Evolutionary conservation across 164 flowering plant species (phyloP).

Genomic region (Vitis cinerea): DNA sequence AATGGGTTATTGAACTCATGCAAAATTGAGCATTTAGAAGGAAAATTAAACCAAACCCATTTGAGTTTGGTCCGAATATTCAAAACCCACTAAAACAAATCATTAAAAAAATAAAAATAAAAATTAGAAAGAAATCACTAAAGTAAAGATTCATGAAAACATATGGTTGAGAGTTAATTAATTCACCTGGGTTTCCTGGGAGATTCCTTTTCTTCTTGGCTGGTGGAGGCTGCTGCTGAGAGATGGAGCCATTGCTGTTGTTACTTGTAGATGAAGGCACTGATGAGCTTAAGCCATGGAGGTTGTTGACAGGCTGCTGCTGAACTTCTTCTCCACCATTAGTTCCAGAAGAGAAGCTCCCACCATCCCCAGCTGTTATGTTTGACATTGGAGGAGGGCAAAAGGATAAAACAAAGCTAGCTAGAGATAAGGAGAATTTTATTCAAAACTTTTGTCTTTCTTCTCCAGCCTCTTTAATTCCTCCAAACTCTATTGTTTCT

Average conservation of each 20-base stretch:
- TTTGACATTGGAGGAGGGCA: conserved; percentile 24
- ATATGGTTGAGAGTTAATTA: no score
- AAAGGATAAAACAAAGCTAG: background rate
- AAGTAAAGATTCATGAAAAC: background rate
- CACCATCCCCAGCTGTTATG: conserved; percentile 19
- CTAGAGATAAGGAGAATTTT: conserved; percentile 4
- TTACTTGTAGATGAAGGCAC: conserved; percentile 2
- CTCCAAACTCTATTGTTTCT: conserved; percentile 14
- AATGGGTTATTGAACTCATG: background rate
- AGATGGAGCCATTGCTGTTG: conserved; percentile 17
- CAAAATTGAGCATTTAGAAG: background rate
- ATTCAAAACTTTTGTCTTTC: conserved; percentile 6
- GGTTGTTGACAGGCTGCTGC: conserved; percentile 1
- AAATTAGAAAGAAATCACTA: background rate
- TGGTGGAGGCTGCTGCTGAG: conserved; percentile 9
- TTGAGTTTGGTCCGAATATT: background rate
- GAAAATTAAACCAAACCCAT: background rate
- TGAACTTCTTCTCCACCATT: conserved; percentile 18
- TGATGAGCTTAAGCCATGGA: conserved; percentile 8
- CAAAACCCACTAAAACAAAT: background rate
- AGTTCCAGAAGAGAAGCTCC: conserved; percentile 27
- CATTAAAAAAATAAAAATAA: background rate
- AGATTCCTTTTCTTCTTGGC: conserved; percentile 32
- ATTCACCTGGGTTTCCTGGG: conserved; percentile 37
- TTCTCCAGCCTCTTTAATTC: background rate